These are phyloP conservation scores for Debaryomycetaceae sp. DNA, from an alignment of 1,139 yeast species.

Conservation along the genomic window DNA sequence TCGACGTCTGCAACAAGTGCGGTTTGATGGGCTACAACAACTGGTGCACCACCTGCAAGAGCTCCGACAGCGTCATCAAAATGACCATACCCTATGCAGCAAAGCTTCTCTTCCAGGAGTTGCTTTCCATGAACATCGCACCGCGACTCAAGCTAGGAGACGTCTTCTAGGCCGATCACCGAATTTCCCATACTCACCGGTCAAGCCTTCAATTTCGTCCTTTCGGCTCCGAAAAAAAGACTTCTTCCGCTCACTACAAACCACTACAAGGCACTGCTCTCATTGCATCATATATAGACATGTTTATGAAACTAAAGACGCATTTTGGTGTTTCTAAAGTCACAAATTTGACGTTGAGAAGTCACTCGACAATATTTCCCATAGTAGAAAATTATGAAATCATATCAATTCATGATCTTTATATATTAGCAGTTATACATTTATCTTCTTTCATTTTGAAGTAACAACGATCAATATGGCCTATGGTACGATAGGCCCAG, in stretches of 20 bases:
- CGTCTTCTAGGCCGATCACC: slow-evolving; percentile 46
- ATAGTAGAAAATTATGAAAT: neutral
- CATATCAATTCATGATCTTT: neutral
- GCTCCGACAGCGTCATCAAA: slow-evolving; percentile 78
- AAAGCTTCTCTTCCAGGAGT: slow-evolving; percentile 89
- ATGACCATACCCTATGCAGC: slow-evolving; percentile 99
- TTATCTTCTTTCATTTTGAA: neutral
- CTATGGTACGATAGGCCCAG: slow-evolving; percentile 3
- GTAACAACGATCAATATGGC: neutral
- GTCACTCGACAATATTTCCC: neutral
- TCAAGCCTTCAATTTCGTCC: neutral
- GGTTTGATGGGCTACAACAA: slow-evolving; percentile 98
- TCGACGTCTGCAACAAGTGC: slow-evolving; percentile 89
- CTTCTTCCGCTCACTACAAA: no score
- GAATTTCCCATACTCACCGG: neutral
- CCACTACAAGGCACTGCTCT: no score
- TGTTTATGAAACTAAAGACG: neutral
- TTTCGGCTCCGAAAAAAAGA: no score
- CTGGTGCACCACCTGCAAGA: slow-evolving; percentile 95
- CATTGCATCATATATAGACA: no score
- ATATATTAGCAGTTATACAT: neutral
- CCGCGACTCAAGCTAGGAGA: slow-evolving; percentile 90
- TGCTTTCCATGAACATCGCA: slow-evolving; percentile 95
- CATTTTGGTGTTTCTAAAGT: neutral
- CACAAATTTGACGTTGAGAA: neutral